phyloP scores from a whole-genome alignment of 2,329 filamentous ascomycete species.

The Penicillium italicum region DNA sequence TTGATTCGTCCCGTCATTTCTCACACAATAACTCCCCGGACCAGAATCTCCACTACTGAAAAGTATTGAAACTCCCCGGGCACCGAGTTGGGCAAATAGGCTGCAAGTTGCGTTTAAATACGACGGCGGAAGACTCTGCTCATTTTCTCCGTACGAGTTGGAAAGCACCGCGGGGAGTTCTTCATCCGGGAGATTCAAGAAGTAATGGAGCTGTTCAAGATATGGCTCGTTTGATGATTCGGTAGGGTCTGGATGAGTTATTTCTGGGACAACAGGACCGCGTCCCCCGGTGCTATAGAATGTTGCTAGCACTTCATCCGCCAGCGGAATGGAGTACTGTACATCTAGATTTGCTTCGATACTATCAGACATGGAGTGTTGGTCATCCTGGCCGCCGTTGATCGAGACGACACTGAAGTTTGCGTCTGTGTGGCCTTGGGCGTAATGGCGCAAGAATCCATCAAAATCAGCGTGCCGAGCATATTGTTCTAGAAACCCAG shows the following conservation, averaged over 20 bases:
- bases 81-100: slow-evolving; percentile 61
- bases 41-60: slow-evolving; percentile 62
- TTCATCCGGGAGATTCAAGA: slow-evolving; percentile 53
- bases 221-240: slow-evolving; percentile 63
- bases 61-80: slow-evolving; percentile 64
- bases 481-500: slow-evolving; percentile 51
- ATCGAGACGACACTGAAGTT: slow-evolving; percentile 58
- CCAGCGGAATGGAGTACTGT: slow-evolving; percentile 57
- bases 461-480: slow-evolving; percentile 55
- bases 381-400: slow-evolving; percentile 53
- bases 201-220: slow-evolving; percentile 59
- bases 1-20: slow-evolving; percentile 54
- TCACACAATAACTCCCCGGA: slow-evolving; percentile 53
- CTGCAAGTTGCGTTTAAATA: slow-evolving; percentile 62
- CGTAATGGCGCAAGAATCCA: slow-evolving; percentile 54
- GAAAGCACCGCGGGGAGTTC: slow-evolving; percentile 61
- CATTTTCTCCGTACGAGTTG: slow-evolving; percentile 69
- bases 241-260: slow-evolving; percentile 38
- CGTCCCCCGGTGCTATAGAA: slow-evolving; percentile 60
- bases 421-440: slow-evolving; percentile 49
- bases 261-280: slow-evolving; percentile 51
- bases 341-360: slow-evolving; percentile 63
- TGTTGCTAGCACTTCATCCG: slow-evolving; percentile 52
- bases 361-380: slow-evolving; percentile 43
- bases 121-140: slow-evolving; percentile 57